Conservation (phyloP, 176 grass and related monocot species). For the Carex kokanica region DNA sequence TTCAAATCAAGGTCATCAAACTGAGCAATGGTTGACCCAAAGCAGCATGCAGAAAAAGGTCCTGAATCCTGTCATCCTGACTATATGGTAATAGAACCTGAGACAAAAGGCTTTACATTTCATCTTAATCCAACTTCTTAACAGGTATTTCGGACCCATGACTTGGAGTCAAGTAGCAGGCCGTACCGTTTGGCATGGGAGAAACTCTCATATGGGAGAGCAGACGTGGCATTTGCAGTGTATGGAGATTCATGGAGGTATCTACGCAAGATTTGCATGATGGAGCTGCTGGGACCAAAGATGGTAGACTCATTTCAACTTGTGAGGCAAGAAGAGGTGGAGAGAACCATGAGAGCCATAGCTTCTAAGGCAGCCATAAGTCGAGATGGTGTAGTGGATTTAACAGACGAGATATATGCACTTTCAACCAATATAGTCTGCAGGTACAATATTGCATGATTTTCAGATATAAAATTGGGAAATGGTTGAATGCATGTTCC, state of each 20-base stretch:
- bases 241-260: slow-evolving; percentile 24
- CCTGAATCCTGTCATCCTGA: not conserved
- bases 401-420: slow-evolving; percentile 3
- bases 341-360: not conserved
- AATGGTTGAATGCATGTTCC: not conserved
- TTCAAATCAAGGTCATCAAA: not conserved
- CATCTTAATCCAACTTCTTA: not conserved
- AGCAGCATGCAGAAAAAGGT: not conserved
- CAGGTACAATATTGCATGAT: not conserved
- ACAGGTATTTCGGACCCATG: slow-evolving; percentile 10
- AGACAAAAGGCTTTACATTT: not conserved
- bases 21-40: not conserved
- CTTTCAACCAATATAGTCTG: slow-evolving; percentile 15
- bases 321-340: slow-evolving; percentile 14
- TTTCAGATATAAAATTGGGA: not conserved
- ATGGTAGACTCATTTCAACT: slow-evolving; percentile 10
- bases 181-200: not conserved
- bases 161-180: not conserved
- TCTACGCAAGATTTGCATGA: slow-evolving; percentile 15
- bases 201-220: slow-evolving; percentile 11
- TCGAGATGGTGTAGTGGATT: not conserved
- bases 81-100: not conserved
- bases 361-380: not conserved
- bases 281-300: slow-evolving; percentile 7
- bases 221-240: not conserved